phyloP scores from a whole-genome alignment of 768 basidiomycete genomes.

The Rhodotorula kratochvilovae region DNA sequence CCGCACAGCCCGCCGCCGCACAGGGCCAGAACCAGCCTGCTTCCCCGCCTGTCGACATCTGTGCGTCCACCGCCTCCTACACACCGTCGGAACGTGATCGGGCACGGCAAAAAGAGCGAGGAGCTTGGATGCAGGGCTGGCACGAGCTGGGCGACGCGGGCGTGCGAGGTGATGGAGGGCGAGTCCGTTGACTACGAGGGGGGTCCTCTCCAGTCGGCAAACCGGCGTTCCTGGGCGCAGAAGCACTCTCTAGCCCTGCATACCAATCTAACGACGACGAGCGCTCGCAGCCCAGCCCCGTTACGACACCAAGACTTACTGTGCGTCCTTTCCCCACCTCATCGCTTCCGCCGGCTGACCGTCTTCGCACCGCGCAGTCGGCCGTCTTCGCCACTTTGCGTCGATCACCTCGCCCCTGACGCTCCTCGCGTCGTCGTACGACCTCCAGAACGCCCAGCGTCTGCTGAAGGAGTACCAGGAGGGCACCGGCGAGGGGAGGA shows the following conservation, averaged over 20 bases:
- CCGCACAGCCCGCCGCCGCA: neutral
- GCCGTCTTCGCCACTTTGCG: conserved; percentile 42
- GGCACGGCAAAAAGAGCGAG: neutral
- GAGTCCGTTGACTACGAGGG: neutral
- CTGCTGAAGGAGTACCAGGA: conserved; percentile 39
- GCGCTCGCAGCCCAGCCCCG: conserved; percentile 22
- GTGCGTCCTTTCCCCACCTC: conserved; percentile 1
- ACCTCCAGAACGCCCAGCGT: conserved; percentile 38
- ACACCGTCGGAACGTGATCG: neutral
- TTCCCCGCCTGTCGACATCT: conserved; percentile 17
- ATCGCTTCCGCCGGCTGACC: neutral
- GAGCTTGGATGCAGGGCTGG: too few relatives aligned
- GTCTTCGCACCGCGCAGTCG: conserved; percentile 15
- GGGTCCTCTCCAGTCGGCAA: neutral
- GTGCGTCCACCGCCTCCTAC: neutral
- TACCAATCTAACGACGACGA: neutral
- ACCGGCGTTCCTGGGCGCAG: neutral
- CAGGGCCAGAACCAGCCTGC: neutral
- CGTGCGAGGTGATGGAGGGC: neutral
- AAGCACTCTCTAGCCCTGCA: neutral
- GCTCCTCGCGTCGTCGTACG: conserved; percentile 36
- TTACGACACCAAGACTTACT: conserved; percentile 37
- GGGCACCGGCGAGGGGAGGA: conserved; percentile 23
- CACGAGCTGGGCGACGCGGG: neutral
- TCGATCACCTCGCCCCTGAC: conserved; percentile 43